Base-by-base conservation (phyloP, 2,329 filamentous ascomycete species). In the Fusarium praegraminearum region DNA sequence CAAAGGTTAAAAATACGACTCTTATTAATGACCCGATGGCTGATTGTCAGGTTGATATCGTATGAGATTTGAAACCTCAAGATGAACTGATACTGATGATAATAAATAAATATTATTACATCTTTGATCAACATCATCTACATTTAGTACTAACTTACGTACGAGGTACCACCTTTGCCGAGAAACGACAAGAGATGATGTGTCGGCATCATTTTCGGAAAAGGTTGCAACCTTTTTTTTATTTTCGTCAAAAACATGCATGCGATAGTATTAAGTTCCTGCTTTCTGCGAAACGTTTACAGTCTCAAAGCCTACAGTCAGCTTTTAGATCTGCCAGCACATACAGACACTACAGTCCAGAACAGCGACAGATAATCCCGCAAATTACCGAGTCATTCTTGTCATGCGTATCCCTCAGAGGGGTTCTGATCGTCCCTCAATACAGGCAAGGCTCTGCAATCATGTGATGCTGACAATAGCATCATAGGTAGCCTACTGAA, bases 1-100 rank as follows among this genome's bases (percentile, higher is more conserved):
- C 15, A 54, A 49, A 65, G 62, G 54, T 61, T 65, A 65, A 65
- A 18, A 65, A 18, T 47, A 26, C 28, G n/a, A 28, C 2, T 30
- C 12, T 18, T 20, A 40, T 4, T 8, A 7, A 20, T 57, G 8
- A 7, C 13, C 53, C 16, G 44, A 57, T 50, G 53, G 16, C 16
- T 20, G n/a, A 51, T 40, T 47, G 33, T 50, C 35, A 53, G 18
- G 22, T 22, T 20, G 6, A 20, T 13, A 53, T 53, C 44, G 51
- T 40, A 64, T 50, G 13, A 64, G 44, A 35, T 20, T 4, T 13
- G 11, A 28, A n/a, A 11, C 13, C 20, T 22, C 2, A 12, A 18
- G 4, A 36, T 47, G 12, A 36, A 30, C 20, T 26, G 7, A 18
- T n/a, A 12, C 4, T 7, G 9, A 45, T 4, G 4, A 5, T 7